Evolutionary conservation across 192 early-diverging fungal genomes (phyloP).

Genomic region (Podila epigama): DNA sequence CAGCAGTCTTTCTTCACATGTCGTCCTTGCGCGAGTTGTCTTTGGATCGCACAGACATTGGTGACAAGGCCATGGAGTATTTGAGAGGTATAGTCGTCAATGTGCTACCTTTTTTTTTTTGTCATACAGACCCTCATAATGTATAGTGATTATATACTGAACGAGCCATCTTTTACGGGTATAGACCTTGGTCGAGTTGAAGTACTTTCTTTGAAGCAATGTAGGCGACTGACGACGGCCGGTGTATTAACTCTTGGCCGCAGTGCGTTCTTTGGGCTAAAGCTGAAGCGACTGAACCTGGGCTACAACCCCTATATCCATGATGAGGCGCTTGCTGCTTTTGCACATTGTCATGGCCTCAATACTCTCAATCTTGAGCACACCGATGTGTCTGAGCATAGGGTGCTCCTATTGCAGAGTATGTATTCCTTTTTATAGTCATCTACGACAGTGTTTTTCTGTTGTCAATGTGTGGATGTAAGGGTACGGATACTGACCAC

Average conservation of each 20-base stretch:
- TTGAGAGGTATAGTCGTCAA: constrained; percentile 26
- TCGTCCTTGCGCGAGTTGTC: constrained; percentile 44
- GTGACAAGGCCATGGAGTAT: constrained; percentile 52
- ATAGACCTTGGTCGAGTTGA: constrained; percentile 36
- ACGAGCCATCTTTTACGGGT: neutral
- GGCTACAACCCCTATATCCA: constrained; percentile 34
- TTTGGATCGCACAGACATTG: constrained; percentile 53
- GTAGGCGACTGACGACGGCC: constrained; percentile 21
- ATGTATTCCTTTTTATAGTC: neutral
- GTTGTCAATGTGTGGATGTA: neutral
- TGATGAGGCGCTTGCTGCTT: constrained; percentile 30
- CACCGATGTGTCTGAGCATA: constrained; percentile 38
- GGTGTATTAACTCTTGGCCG: constrained; percentile 12
- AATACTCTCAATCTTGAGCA: constrained; percentile 50
- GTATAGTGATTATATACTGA: neutral
- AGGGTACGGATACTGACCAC: too few species aligned
- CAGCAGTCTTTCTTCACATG: constrained; percentile 39
- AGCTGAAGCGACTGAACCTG: constrained; percentile 34
- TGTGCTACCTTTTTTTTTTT: neutral
- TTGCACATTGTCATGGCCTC: constrained; percentile 24
- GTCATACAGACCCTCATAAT: constrained; percentile 8
- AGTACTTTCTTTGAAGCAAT: constrained; percentile 16
- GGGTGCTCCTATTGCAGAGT: constrained; percentile 21
- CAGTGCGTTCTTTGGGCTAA: constrained; percentile 30
- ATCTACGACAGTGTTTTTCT: neutral